Evolutionary conservation across 2,329 filamentous ascomycete species (phyloP), one percentile per base, ranked within the genome.

Genomic region (Davidsoniella neocaledoniae): DNA sequence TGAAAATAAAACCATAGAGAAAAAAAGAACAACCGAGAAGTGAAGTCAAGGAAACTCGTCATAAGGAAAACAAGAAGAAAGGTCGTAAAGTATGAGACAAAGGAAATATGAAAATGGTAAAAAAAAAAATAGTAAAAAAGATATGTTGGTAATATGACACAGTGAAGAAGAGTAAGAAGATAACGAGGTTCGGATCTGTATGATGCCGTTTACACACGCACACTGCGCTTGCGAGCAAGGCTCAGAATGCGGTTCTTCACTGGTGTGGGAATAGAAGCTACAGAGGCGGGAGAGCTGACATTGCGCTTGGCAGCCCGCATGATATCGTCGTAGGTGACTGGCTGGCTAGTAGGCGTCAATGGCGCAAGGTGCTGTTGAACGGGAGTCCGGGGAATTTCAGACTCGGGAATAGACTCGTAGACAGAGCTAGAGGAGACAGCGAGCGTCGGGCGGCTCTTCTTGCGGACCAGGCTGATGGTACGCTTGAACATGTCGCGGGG

Each of bases 401-500:
- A 60, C 46, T 64, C 63, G 26, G 59, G 60, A 33, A 63, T 59
- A 52, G 66, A 61, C 51, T 62, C 62, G 58, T 63, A 62, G 43
- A 57, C 59, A 29, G 63, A 63, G 42, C 63, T 59, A 5, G 10
- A 60, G 55, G 43, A 17, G 10, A 40, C 37, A 5, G 48, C 39
- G 54, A 77, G 63, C 21, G 64, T 63, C 6, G 71, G 70, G 49
- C 67, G 66, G 63, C 73, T 77, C 55, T 71, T 68, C 66, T 74
- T 76, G 58, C 69, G 67, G 45, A 70, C 69, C 26, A 78, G 63
- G 56, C 67, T 75, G 41, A 77, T 61, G 2, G 73, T 73, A 56
- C 71, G 68, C 58, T 69, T 73, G 54, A 77, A 66, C 50, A 76
- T 63, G 43, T 36, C 19, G 43, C 43, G 40, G 25, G 43, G 29